Evolutionary conservation across 2,329 filamentous ascomycete genomes (phyloP).

Genomic region (Drechslera avenae): DNA sequence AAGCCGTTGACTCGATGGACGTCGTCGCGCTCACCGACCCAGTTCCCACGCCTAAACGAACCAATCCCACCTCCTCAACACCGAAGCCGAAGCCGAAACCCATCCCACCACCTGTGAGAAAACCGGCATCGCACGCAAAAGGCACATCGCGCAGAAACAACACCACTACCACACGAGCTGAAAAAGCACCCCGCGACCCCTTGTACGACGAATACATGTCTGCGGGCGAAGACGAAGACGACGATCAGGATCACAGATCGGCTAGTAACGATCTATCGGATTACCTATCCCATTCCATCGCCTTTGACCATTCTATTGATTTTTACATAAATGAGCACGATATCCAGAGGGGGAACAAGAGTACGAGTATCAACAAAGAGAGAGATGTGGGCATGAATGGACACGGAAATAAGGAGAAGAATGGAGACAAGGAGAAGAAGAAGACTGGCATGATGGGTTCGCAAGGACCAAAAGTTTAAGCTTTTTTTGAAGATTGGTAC

Average conservation of each 20-base stretch:
- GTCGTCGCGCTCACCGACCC: neutral
- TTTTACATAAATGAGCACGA: slow-evolving; percentile 7
- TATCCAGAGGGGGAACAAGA: neutral
- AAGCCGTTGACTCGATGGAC: slow-evolving; percentile 17
- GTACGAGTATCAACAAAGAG: no score
- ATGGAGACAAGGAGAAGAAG: neutral
- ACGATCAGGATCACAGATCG: slow-evolving; percentile 1
- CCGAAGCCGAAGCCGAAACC: no score
- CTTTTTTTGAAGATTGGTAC: no score
- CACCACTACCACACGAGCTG: neutral
- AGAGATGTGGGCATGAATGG: no score
- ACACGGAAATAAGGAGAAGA: neutral
- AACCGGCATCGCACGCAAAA: neutral
- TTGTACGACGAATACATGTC: slow-evolving; percentile 10
- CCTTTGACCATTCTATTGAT: slow-evolving; percentile 13
- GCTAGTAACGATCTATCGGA: slow-evolving; percentile 14
- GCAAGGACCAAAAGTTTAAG: slow-evolving; percentile 19
- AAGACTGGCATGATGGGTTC: slow-evolving; percentile 5
- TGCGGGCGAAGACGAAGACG: slow-evolving; percentile 7
- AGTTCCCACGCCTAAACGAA: neutral
- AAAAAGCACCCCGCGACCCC: slow-evolving; percentile 3
- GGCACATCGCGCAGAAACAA: neutral
- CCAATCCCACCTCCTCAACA: neutral
- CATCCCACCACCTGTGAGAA: neutral
- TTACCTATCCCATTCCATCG: slow-evolving; percentile 23